Base-by-base conservation (phyloP, 345 rosid genomes). In the Pugionium cornutum region DNA sequence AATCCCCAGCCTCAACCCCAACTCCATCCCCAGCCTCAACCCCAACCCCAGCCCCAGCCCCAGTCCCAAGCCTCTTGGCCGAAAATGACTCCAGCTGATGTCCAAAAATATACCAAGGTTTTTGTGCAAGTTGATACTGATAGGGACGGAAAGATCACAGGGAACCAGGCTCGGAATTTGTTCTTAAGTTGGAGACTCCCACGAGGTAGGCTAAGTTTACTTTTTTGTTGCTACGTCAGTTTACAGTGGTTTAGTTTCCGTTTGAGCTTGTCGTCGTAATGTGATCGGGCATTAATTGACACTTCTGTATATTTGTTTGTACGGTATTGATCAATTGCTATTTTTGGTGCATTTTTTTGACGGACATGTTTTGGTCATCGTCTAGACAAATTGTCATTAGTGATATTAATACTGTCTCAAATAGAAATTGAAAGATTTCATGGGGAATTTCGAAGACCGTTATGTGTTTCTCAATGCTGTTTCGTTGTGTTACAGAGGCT, bases 131-230 rank as follows among this genome's bases (percentile, higher is more conserved):
- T 92, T 47, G 98, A 92, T 74, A 83, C 76, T 11, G 98, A 92
- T 69, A 83, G 87, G 74, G 99, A 92, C 85, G 99, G 99, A 58
- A 89, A 81, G 79, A 88, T 92, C 54, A 88, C 84, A 32, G 98
- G 98, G 33, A 96, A 88, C 78, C 85, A 92, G 83, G 97, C 98
- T 37, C 81, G 86, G 69, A 85, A 90, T 79, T 78, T 92, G 52
- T 92, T 92, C 72, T 79, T 89, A 78, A 92, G 99, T 77, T 90
- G 98, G 98, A 86, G 87, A 80, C 79, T 92, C 49, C 97, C 99
- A 40, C 82, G 97, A 83, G 99, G 99, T 92, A 82, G 74, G 65
- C 71, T 67, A 53, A 44, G 43, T 10, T 43, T 39, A 28, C 32
- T 48, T 70, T 47, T 29, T 42, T 52, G 53, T 70, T 67, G 37